Conservation (phyloP, 345 rosid genomes). For the Eucalyptus regnans region DNA sequence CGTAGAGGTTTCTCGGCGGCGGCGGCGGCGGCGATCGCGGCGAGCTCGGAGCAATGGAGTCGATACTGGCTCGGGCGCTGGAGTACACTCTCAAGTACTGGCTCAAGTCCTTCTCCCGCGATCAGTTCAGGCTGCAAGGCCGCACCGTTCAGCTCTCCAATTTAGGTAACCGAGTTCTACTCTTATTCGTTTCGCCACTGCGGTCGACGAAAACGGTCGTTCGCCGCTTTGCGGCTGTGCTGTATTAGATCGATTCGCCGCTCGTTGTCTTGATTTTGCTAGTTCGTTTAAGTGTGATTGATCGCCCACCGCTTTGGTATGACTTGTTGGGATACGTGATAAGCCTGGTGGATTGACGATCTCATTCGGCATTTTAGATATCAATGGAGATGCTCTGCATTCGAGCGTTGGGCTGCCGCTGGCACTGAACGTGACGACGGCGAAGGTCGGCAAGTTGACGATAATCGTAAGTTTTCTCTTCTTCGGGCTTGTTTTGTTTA, state of each 20-base stretch:
- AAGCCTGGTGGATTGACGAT: background rate
- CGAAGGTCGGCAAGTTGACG: slow-evolving; percentile 78
- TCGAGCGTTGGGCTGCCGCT: slow-evolving; percentile 99
- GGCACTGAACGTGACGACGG: slow-evolving; percentile 75
- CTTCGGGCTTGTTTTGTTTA: background rate
- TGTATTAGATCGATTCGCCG: background rate
- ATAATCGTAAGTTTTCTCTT: slow-evolving; percentile 45
- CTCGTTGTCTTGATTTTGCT: background rate
- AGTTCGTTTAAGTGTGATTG: background rate
- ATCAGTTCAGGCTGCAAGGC: slow-evolving; percentile 93
- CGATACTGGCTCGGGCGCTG: slow-evolving; percentile 84
- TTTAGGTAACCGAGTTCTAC: slow-evolving; percentile 31
- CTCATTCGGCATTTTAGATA: slow-evolving; percentile 29
- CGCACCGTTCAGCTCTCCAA: slow-evolving; percentile 85
- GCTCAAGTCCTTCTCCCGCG: slow-evolving; percentile 98
- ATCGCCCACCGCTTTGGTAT: background rate
- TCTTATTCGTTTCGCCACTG: background rate
- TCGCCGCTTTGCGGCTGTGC: background rate
- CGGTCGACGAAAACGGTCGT: background rate
- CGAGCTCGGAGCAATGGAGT: slow-evolving; percentile 51
- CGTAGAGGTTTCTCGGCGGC: background rate
- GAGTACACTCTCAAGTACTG: slow-evolving; percentile 99
- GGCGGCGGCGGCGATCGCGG: background rate
- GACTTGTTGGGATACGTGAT: background rate
- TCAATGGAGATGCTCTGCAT: slow-evolving; percentile 94